These are phyloP conservation scores for Dactylellina parvicollis DNA, from an alignment of 2,329 filamentous ascomycete species.

Conservation along the genomic window DNA sequence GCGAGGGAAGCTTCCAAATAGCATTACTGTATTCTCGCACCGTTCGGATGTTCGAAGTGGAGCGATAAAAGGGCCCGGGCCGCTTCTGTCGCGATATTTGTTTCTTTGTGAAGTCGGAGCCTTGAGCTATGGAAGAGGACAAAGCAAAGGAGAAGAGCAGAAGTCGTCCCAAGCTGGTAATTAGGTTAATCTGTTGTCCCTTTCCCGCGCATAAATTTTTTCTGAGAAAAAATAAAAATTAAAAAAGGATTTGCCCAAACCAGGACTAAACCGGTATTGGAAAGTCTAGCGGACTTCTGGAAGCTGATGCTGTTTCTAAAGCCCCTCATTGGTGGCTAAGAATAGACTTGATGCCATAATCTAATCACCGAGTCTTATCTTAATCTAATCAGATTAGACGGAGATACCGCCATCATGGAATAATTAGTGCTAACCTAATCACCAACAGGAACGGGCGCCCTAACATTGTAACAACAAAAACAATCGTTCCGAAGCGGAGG, in stretches of 20 bases:
- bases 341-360: neutral
- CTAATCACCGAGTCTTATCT: constrained; percentile 25
- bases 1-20: constrained; percentile 53
- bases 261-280: too few relatives aligned
- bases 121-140: constrained; percentile 11
- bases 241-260: constrained; percentile 15
- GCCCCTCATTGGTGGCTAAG: constrained; percentile 41
- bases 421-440: too few relatives aligned
- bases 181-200: constrained; percentile 1
- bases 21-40: constrained; percentile 44
- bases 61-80: constrained; percentile 47
- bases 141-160: constrained; percentile 9
- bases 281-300: constrained; percentile 36
- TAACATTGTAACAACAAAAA: too few relatives aligned
- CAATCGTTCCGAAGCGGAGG: too few relatives aligned
- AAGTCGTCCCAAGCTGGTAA: too few relatives aligned
- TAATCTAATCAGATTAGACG: constrained; percentile 31
- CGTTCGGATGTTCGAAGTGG: constrained; percentile 15
- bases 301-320: constrained; percentile 26
- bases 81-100: constrained; percentile 48
- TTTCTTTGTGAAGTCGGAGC: neutral
- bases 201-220: constrained; percentile 29
- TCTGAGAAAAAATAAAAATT: constrained; percentile 21
- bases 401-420: constrained; percentile 14
- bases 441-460: neutral